Conservation (phyloP, 2,329 filamentous ascomycete genomes). For the Davidsoniella virescens region DNA sequence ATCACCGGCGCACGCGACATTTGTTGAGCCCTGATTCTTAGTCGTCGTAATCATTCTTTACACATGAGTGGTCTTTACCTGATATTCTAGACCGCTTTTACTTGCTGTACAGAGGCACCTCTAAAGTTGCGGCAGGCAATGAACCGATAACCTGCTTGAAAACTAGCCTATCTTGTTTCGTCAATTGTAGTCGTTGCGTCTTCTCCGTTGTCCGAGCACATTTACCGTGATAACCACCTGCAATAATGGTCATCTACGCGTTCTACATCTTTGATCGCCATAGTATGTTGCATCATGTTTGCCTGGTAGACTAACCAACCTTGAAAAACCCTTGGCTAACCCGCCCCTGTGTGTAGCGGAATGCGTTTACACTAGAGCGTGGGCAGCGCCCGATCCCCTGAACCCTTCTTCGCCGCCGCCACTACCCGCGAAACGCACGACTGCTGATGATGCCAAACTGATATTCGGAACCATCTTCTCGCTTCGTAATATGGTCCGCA, state of each 20-base stretch:
- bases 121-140: no score
- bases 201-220: neutral
- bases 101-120: no score
- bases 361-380: constrained; percentile 88
- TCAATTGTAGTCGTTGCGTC: neutral
- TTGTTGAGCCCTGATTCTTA: neutral
- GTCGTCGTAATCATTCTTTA: neutral
- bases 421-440: constrained; percentile 12
- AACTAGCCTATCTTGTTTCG: neutral
- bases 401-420: constrained; percentile 19
- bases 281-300: constrained; percentile 40
- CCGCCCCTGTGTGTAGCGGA: constrained; percentile 47
- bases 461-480: constrained; percentile 96
- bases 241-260: constrained; percentile 75
- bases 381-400: constrained; percentile 38
- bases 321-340: neutral
- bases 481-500: constrained; percentile 88
- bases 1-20: constrained; percentile 1
- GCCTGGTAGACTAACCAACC: constrained; percentile 10
- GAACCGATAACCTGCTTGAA: neutral
- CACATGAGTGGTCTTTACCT: no score
- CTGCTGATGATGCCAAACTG: constrained; percentile 78
- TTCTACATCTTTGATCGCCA: constrained; percentile 99
- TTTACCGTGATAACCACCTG: neutral
- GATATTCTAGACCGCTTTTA: no score